Evolutionary conservation across 371 early-diverging fungal species (phyloP).

Genomic region (Ordospora pajunii): DNA sequence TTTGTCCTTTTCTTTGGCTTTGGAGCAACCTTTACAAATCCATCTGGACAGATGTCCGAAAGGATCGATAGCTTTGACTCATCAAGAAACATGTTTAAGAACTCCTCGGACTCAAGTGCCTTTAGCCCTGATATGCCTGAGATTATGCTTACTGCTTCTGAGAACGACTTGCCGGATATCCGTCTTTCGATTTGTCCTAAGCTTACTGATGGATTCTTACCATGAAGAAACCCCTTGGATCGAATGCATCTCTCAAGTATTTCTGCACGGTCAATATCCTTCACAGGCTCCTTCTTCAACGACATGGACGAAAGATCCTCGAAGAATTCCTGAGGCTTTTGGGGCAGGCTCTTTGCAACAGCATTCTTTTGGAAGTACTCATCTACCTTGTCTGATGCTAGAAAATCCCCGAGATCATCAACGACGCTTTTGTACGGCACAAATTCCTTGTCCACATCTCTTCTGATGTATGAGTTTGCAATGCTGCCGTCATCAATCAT

Average conservation of each 20-base stretch:
- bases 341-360: not conserved
- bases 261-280: not conserved
- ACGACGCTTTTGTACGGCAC: slow-evolving; percentile 25
- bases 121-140: slow-evolving; percentile 5
- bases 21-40: slow-evolving; percentile 43
- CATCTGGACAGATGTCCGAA: slow-evolving; percentile 49
- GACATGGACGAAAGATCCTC: not conserved
- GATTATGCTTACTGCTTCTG: slow-evolving; percentile 23
- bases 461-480: slow-evolving; percentile 5
- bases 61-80: slow-evolving; percentile 38
- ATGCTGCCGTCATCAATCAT: not conserved
- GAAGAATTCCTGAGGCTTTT: not conserved
- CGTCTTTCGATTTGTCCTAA: slow-evolving; percentile 20
- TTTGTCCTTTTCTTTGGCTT: not conserved
- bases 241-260: not conserved
- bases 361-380: slow-evolving; percentile 17
- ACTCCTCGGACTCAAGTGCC: slow-evolving; percentile 9
- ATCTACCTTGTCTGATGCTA: slow-evolving; percentile 11
- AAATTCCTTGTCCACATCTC: slow-evolving; percentile 52
- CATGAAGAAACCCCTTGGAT: slow-evolving; percentile 16
- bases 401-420: slow-evolving; percentile 13
- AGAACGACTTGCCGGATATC: slow-evolving; percentile 32
- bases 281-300: not conserved
- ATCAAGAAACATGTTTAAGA: slow-evolving; percentile 45
- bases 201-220: slow-evolving; percentile 8